Conservation (phyloP, 345 rosid species). For the Syzygium aqueum region DNA sequence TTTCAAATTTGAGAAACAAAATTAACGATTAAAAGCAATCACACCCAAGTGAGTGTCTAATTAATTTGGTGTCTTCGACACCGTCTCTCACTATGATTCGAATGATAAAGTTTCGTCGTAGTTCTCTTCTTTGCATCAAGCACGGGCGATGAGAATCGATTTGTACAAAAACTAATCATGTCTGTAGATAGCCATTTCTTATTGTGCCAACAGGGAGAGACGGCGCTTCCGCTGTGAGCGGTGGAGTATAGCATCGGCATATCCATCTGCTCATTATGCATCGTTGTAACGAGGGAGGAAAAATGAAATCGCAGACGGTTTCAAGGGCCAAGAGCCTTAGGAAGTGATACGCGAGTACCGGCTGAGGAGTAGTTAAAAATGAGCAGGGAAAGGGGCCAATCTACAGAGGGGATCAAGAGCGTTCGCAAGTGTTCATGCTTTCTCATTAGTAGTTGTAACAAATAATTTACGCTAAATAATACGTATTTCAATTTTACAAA, state of each 20-base stretch:
- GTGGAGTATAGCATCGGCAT: background rate
- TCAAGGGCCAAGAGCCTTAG: background rate
- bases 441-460: background rate
- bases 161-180: background rate
- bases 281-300: background rate
- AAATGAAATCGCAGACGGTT: background rate
- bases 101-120: background rate
- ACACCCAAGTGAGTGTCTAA: background rate
- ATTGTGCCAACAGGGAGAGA: background rate
- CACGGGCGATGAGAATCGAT: background rate
- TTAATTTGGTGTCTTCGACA: background rate
- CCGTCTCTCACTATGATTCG: background rate
- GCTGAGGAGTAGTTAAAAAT: too few relatives aligned
- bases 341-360: background rate
- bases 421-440: background rate
- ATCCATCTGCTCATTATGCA: background rate
- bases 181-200: background rate
- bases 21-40: background rate
- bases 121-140: background rate
- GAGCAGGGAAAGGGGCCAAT: background rate
- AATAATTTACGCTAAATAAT: too few relatives aligned
- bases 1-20: background rate
- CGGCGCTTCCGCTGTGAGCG: background rate
- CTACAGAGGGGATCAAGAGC: background rate
- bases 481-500: background rate